These are phyloP conservation scores for Hordeum pubiflorum DNA, from an alignment of 202 grass and related monocot genomes.

Conservation along the genomic window DNA sequence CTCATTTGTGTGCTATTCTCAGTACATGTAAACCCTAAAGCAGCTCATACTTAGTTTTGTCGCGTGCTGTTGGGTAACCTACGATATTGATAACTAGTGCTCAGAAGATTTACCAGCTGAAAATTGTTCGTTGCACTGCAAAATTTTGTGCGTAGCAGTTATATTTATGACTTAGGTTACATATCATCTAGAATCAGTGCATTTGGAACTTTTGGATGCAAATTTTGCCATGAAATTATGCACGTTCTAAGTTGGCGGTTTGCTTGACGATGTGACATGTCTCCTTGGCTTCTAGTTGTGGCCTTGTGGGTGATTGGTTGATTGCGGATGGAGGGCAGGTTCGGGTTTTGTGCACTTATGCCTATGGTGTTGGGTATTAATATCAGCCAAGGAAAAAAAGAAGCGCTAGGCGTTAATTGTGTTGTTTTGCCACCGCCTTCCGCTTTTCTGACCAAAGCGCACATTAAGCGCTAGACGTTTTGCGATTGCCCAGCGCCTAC, in stretches of 20 bases:
- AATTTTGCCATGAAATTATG: background rate
- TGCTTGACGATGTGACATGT: background rate
- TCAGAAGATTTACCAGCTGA: background rate
- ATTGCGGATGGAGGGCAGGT: slow-evolving; percentile 1
- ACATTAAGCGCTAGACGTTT: background rate
- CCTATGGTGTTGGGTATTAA: background rate
- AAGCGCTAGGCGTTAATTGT: background rate
- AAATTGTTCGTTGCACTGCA: background rate
- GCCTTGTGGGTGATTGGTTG: background rate
- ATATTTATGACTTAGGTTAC: background rate
- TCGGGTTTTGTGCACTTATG: background rate
- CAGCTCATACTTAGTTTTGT: background rate
- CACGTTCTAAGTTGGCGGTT: background rate
- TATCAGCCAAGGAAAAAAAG: background rate
- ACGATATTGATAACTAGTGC: slow-evolving; percentile 8
- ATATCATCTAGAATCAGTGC: slow-evolving; percentile 6
- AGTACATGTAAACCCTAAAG: background rate
- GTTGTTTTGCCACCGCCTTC: background rate
- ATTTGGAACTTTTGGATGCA: background rate
- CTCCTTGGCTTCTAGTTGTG: background rate
- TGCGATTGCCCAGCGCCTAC: no score
- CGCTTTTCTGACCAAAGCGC: background rate
- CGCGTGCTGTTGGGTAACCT: background rate
- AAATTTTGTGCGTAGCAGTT: background rate
- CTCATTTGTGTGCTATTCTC: background rate